These are phyloP conservation scores for Lindgomyces ingoldianus DNA, from an alignment of 495 filamentous ascomycete genomes.

Conservation along the genomic window DNA sequence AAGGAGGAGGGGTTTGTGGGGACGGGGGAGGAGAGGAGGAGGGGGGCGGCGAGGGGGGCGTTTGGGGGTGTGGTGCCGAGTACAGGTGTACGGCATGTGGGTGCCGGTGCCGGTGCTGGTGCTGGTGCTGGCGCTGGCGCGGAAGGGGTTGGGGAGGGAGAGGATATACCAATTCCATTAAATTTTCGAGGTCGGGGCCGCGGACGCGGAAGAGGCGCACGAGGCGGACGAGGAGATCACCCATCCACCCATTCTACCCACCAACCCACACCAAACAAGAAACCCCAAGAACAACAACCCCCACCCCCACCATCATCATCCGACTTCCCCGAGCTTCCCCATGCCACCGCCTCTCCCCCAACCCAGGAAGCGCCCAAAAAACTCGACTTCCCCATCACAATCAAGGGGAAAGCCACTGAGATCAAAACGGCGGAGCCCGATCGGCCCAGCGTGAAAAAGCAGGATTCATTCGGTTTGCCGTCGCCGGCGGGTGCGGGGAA, in stretches of 20 bases:
- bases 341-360: neutral
- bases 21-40: constrained; percentile 48
- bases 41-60: constrained; percentile 57
- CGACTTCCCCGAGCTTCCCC: constrained; percentile 42
- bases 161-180: too few relatives aligned
- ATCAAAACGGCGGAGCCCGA: constrained; percentile 11
- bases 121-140: neutral
- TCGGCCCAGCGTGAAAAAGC: constrained; percentile 21
- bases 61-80: constrained; percentile 56
- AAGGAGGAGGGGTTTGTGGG: constrained; percentile 62
- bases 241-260: neutral
- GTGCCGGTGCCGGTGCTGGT: constrained; percentile 13
- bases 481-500: constrained; percentile 16
- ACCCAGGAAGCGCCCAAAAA: constrained; percentile 14
- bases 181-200: constrained; percentile 15
- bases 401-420: constrained; percentile 23
- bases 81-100: neutral
- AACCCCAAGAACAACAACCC: neutral
- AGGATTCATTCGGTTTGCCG: constrained; percentile 30
- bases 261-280: constrained; percentile 4
- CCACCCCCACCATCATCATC: constrained; percentile 31
- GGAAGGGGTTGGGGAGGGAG: too few relatives aligned
- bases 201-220: constrained; percentile 19
- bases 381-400: constrained; percentile 37
- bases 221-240: constrained; percentile 25